A percentile compares a stretch with the other conserved stretches of the same genome.
These are phyloP conservation scores for Ophiostoma quercus DNA, from an alignment of 2,329 filamentous ascomycete species.

Conservation along the genomic window DNA sequence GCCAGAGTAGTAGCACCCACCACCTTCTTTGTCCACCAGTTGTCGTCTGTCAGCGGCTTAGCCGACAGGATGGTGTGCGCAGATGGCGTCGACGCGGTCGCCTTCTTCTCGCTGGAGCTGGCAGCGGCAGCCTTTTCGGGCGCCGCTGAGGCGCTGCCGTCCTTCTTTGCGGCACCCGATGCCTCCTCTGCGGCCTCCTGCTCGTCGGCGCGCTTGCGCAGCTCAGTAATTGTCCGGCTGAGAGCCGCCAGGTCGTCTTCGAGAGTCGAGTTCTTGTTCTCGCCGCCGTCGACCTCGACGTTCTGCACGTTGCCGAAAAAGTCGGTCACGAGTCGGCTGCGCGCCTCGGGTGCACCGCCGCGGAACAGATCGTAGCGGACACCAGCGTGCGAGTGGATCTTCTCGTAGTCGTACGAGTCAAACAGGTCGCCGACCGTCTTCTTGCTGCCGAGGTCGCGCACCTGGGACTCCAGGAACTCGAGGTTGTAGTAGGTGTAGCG, in stretches of 20 bases:
- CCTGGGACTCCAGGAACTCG: constrained; percentile 88
- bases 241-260: constrained; percentile 75
- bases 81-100: constrained; percentile 16
- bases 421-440: constrained; percentile 91
- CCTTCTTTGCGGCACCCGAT: neutral
- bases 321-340: constrained; percentile 80
- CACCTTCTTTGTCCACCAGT: constrained; percentile 62
- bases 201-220: constrained; percentile 47
- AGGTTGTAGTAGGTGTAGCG: constrained; percentile 98
- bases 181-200: constrained; percentile 36
- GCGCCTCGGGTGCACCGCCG: constrained; percentile 70
- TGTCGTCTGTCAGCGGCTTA: constrained; percentile 59
- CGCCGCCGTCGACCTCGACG: constrained; percentile 72
- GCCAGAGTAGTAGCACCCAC: constrained; percentile 57
- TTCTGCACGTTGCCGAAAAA: constrained; percentile 99
- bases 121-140: neutral
- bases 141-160: neutral
- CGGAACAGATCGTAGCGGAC: constrained; percentile 93
- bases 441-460: constrained; percentile 79
- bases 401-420: constrained; percentile 88
- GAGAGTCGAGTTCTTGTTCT: constrained; percentile 47
- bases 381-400: constrained; percentile 90
- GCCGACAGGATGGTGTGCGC: constrained; percentile 39
- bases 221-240: constrained; percentile 58
- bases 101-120: constrained; percentile 14